phyloP scores from a whole-genome alignment of 164 flowering plant species.

The Nymphaea colorata region DNA sequence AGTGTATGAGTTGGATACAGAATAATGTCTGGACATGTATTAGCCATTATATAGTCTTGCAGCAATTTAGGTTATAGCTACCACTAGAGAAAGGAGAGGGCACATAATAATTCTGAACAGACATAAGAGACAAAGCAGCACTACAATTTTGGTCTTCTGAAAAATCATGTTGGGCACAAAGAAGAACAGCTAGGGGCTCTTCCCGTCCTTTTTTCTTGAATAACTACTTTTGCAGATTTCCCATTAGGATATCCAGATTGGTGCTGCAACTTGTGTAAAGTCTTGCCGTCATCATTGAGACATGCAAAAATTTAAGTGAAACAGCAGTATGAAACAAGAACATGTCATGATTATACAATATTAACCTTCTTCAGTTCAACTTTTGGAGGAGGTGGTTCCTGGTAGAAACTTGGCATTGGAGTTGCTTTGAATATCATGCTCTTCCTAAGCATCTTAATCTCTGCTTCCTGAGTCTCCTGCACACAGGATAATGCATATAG shows the following conservation, averaged over 20 bases:
- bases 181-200: not conserved
- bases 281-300: no score
- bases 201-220: not conserved
- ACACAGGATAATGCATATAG: not conserved
- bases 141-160: not conserved
- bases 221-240: not conserved
- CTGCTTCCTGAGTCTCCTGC: conserved; percentile 88
- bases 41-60: no score
- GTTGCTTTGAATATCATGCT: conserved; percentile 83
- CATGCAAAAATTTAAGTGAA: no score
- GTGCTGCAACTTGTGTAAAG: no score
- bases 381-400: conserved; percentile 83
- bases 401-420: conserved; percentile 95
- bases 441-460: conserved; percentile 70
- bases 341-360: no score
- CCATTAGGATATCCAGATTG: not conserved
- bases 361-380: conserved; percentile 85
- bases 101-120: no score
- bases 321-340: no score
- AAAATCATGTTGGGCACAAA: not conserved
- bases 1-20: no score
- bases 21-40: no score
- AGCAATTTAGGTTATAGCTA: no score
- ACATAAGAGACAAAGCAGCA: conserved; percentile 22
- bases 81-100: no score